A percentile compares a stretch with the other conserved stretches of the same genome.
Conservation (phyloP, 2,329 filamentous ascomycete species). For the Colletotrichum salicis region DNA sequence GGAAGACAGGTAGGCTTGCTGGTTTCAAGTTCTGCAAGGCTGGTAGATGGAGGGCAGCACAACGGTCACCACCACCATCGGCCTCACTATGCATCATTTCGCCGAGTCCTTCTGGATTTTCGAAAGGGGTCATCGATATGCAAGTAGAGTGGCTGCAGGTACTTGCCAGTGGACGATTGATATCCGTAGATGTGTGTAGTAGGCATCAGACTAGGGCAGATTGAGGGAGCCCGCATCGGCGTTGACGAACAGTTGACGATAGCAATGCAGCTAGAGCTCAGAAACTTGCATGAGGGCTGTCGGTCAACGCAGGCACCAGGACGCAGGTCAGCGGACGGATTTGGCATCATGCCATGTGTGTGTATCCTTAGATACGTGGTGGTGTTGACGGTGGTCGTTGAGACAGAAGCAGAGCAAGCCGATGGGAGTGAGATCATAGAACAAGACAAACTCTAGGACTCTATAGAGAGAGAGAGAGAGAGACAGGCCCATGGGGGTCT, state of each 20-base stretch:
- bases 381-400: not conserved
- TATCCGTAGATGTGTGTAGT: not conserved
- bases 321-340: constrained; percentile 28
- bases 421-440: not conserved
- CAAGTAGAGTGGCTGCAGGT: not conserved
- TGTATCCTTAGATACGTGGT: not conserved
- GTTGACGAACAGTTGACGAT: constrained; percentile 5
- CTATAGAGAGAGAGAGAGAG: not conserved
- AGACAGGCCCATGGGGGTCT: not conserved
- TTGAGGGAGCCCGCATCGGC: constrained; percentile 22
- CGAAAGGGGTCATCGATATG: not conserved
- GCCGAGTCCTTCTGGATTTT: not conserved
- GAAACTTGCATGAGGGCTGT: constrained; percentile 11
- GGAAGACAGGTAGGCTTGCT: not conserved
- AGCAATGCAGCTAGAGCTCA: not conserved
- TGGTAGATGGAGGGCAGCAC: not conserved
- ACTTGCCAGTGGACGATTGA: constrained; percentile 1
- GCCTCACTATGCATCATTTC: not conserved
- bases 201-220: not conserved
- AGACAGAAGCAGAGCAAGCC: not conserved
- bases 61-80: not conserved
- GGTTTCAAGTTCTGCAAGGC: constrained; percentile 5
- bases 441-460: not conserved
- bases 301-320: constrained; percentile 18
- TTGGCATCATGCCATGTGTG: constrained; percentile 8